Evolutionary conservation across 148 eudicot genomes (phyloP), one percentile per base, ranked within the genome.

Genomic region (Diospyros kaki): DNA sequence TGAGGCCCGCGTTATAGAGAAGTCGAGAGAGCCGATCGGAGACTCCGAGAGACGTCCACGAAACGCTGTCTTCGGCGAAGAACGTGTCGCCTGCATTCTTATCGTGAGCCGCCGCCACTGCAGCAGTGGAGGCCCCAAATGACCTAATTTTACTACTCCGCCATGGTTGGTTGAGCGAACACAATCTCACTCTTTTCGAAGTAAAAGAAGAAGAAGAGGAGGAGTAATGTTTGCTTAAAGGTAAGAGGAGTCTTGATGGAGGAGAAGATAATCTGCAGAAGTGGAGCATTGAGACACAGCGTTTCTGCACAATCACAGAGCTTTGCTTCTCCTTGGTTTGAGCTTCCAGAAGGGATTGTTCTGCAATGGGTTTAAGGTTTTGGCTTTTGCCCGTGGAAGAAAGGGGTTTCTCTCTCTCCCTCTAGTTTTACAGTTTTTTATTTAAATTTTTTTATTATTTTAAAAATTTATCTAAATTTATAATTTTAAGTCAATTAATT

Each of bases 11-110:
- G 61, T 75, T 80, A 56, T 72, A 78, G 50, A 94, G 90, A 53
- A 95, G 82, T 10, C 18, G 72, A 51, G 89, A 84, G 66, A 90
- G 66, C 48, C 68, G 73, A 44, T 89, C 85, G 17, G 93, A 86
- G 3, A 94, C 83, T 41, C 98, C 97, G 44, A 92, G 84, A 0
- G 91, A 82, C 3, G 71, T 73, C 98, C 97, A 94, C 2, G 97
- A 86, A 70, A 92, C 89, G 68, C 64, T 76, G 56, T 94, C 92
- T 46, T 84, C 89, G 1, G 95, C 93, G 68, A 90, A 87, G 84
- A 94, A 91, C 0, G 95, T 88, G 44, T 85, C 88, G 12, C 40
- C 58, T 9, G 75, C 82, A 13, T 52, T 81, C 17, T 62, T 68
- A 65, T 40, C 75, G 28, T 28, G 28, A 0, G 28, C 28, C 42